A percentile compares a stretch with the other conserved stretches of the same genome.
Conservation (phyloP, 179 eudicot genomes). For the Pouteria campechiana region DNA sequence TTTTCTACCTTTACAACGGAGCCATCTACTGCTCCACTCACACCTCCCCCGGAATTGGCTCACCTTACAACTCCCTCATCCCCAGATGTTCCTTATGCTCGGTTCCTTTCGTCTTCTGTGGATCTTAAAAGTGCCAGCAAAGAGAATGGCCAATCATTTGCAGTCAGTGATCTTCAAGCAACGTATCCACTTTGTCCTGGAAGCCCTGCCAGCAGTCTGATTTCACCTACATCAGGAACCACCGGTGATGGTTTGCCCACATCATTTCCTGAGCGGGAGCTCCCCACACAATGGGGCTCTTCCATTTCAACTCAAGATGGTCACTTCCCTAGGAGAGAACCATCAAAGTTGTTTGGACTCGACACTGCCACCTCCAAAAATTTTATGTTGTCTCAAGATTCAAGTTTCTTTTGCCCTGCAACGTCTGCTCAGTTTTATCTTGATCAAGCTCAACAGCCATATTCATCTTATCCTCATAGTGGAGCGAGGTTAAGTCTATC, state of each 20-base stretch:
- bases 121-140: slow-evolving; percentile 47
- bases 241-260: slow-evolving; percentile 39
- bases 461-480: slow-evolving; percentile 48
- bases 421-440: slow-evolving; percentile 95
- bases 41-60: slow-evolving; percentile 96
- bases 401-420: slow-evolving; percentile 94
- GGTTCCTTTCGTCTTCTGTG: slow-evolving; percentile 66
- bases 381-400: slow-evolving; percentile 50
- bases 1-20: slow-evolving; percentile 92
- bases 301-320: slow-evolving; percentile 29
- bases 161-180: slow-evolving; percentile 55
- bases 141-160: slow-evolving; percentile 24
- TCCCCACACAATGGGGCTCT: slow-evolving; percentile 43
- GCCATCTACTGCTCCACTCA: slow-evolving; percentile 97
- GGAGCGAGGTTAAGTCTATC: slow-evolving; percentile 92
- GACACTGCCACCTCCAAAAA: slow-evolving; percentile 29
- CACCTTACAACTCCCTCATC: slow-evolving; percentile 96
- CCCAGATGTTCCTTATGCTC: slow-evolving; percentile 95
- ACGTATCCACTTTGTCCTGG: slow-evolving; percentile 77
- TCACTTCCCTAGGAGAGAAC: slow-evolving; percentile 31
- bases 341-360: slow-evolving; percentile 27
- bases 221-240: slow-evolving; percentile 61
- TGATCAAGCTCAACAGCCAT: too few relatives aligned
- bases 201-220: slow-evolving; percentile 77
- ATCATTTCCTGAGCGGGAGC: slow-evolving; percentile 39